These are phyloP conservation scores for Alloteropsis angusta DNA, from an alignment of 202 grass and related monocot species.

Conservation along the genomic window DNA sequence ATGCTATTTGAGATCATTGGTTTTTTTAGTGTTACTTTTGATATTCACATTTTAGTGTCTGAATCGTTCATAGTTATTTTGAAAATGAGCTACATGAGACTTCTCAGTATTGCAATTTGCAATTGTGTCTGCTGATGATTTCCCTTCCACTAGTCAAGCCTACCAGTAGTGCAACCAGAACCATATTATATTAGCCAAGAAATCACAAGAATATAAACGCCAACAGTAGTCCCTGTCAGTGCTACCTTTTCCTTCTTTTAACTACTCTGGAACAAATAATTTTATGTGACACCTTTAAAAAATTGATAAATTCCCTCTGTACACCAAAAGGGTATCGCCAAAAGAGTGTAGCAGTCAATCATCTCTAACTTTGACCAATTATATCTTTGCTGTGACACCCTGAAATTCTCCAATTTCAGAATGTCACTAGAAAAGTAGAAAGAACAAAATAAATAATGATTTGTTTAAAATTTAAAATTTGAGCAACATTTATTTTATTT, in stretches of 20 bases:
- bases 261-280: not conserved
- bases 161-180: not conserved
- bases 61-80: not conserved
- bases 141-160: not conserved
- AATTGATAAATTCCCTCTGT: not conserved
- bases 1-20: not conserved
- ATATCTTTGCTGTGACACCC: too few species aligned
- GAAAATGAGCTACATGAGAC: not conserved
- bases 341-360: not conserved
- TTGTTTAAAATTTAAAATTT: too few species aligned
- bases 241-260: not conserved
- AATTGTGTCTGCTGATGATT: not conserved
- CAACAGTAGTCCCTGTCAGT: not conserved
- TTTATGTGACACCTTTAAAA: not conserved
- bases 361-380: conserved; percentile 5
- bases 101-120: not conserved
- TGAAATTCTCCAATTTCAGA: too few species aligned
- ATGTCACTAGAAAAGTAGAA: too few species aligned
- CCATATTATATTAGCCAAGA: not conserved
- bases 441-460: too few species aligned
- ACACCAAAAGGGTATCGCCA: not conserved
- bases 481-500: too few species aligned
- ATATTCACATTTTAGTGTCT: not conserved
- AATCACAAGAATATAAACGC: not conserved
- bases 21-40: not conserved